phyloP scores from a whole-genome alignment of 495 filamentous ascomycete genomes.

The Antarctomyces pellizariae region DNA sequence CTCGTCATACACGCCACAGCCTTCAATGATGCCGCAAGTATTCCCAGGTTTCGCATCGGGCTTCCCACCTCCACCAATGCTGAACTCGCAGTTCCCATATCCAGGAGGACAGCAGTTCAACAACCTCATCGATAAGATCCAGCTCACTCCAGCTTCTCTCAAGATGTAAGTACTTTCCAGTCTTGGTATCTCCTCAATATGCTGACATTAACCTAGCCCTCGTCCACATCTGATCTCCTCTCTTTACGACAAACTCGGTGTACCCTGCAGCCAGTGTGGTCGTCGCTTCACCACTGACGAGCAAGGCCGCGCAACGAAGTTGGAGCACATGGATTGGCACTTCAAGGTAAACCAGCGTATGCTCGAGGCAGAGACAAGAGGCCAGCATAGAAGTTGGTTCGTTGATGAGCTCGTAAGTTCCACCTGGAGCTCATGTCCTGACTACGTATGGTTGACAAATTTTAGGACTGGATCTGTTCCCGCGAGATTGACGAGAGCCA shows the following conservation, averaged over 20 bases:
- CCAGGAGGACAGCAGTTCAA: too few relatives aligned
- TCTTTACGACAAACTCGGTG: constrained; percentile 57
- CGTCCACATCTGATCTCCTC: constrained; percentile 45
- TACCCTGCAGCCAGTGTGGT: constrained; percentile 77
- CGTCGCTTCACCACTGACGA: constrained; percentile 58
- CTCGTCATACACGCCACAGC: constrained; percentile 1
- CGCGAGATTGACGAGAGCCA: constrained; percentile 49
- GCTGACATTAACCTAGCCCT: constrained; percentile 28
- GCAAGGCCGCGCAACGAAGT: constrained; percentile 61
- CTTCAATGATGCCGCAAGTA: not conserved
- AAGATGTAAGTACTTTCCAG: constrained; percentile 38
- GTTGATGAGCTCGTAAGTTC: constrained; percentile 64
- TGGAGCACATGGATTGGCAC: constrained; percentile 93
- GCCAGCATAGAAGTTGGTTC: constrained; percentile 80
- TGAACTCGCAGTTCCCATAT: too few relatives aligned
- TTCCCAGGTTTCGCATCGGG: not conserved
- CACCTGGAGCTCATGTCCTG: constrained; percentile 1
- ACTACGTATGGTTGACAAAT: constrained; percentile 6
- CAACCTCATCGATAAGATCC: constrained; percentile 30
- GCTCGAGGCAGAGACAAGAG: constrained; percentile 55
- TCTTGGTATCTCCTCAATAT: constrained; percentile 6
- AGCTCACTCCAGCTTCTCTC: constrained; percentile 47
- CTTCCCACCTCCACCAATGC: constrained; percentile 4
- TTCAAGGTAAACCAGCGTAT: constrained; percentile 83
- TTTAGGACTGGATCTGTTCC: constrained; percentile 67